Evolutionary conservation across 441 rosid genomes (phyloP).

Genomic region (Gossypium laxum): DNA sequence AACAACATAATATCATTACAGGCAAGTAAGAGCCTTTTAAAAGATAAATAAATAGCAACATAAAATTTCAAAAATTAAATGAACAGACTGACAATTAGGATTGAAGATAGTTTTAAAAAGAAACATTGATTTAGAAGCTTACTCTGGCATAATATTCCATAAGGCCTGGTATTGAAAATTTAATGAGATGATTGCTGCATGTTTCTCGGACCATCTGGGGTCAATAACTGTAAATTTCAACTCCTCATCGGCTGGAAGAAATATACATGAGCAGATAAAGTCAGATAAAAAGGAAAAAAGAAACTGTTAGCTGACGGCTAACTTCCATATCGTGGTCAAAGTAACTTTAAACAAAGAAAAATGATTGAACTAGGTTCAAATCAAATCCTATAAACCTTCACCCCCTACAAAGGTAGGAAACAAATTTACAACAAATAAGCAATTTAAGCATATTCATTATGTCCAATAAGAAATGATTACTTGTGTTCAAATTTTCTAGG

Average conservation of each 20-base stretch:
- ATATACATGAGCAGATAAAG: constrained; percentile 13
- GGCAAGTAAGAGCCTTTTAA: background rate
- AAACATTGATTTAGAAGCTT: constrained; percentile 29
- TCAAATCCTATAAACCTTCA: background rate
- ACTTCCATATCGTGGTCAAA: constrained; percentile 9
- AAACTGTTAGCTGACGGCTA: background rate
- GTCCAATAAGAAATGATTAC: background rate
- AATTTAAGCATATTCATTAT: background rate
- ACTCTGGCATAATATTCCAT: constrained; percentile 46
- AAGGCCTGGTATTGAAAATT: constrained; percentile 54
- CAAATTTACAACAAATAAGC: background rate
- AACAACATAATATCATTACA: background rate
- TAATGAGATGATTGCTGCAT: constrained; percentile 47
- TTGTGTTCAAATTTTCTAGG: background rate
- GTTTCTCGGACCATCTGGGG: constrained; percentile 57
- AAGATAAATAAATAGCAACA: background rate
- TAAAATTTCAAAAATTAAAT: constrained; percentile 9
- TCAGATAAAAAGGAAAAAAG: constrained; percentile 16
- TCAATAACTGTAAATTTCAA: constrained; percentile 57
- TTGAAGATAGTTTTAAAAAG: background rate
- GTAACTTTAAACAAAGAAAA: background rate
- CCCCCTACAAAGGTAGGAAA: background rate
- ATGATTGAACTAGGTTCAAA: background rate
- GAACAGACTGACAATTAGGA: constrained; percentile 1
- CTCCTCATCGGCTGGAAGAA: constrained; percentile 56